Evolutionary conservation across 208 protist genomes (phyloP).

Genomic region (Acanthamoeba triangularis): DNA sequence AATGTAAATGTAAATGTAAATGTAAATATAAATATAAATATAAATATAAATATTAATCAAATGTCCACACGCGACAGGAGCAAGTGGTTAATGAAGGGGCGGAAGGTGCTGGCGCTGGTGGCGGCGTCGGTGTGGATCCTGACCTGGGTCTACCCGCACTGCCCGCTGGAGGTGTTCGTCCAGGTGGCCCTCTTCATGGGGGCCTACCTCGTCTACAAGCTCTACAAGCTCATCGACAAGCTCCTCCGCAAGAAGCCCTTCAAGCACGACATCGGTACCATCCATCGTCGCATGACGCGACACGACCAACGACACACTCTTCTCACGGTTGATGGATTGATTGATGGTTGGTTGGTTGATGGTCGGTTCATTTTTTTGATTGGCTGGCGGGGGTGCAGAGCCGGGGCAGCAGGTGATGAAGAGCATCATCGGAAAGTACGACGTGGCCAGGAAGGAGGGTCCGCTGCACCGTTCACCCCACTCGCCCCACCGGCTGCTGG

Average conservation of each 20-base stretch:
- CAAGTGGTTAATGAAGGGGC: slow-evolving; percentile 37
- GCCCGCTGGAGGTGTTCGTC: slow-evolving; percentile 50
- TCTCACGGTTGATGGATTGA: too few relatives aligned
- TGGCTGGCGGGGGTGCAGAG: background rate
- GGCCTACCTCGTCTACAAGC: slow-evolving; percentile 60
- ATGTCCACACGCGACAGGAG: background rate
- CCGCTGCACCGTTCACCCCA: slow-evolving; percentile 63
- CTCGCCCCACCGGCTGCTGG: slow-evolving; percentile 33
- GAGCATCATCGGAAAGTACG: slow-evolving; percentile 47
- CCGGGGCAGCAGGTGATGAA: slow-evolving; percentile 54
- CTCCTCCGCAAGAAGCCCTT: slow-evolving; percentile 32
- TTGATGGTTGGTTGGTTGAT: too few relatives aligned
- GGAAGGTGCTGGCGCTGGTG: slow-evolving; percentile 58
- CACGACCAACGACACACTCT: background rate
- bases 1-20: too few relatives aligned
- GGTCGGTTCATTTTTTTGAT: background rate
- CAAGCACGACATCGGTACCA: slow-evolving; percentile 2
- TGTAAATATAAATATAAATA: too few relatives aligned
- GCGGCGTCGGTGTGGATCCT: slow-evolving; percentile 45
- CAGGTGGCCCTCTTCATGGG: slow-evolving; percentile 52
- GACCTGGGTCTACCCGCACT: slow-evolving; percentile 61
- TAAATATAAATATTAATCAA: too few relatives aligned
- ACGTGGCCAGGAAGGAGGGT: slow-evolving; percentile 17
- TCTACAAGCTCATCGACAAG: slow-evolving; percentile 58
- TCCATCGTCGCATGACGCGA: too few relatives aligned